A percentile compares a stretch with the other conserved stretches of the same genome.
These are phyloP conservation scores for Allantophomopsis lycopodina DNA, from an alignment of 2,329 filamentous ascomycete genomes.

Conservation along the genomic window DNA sequence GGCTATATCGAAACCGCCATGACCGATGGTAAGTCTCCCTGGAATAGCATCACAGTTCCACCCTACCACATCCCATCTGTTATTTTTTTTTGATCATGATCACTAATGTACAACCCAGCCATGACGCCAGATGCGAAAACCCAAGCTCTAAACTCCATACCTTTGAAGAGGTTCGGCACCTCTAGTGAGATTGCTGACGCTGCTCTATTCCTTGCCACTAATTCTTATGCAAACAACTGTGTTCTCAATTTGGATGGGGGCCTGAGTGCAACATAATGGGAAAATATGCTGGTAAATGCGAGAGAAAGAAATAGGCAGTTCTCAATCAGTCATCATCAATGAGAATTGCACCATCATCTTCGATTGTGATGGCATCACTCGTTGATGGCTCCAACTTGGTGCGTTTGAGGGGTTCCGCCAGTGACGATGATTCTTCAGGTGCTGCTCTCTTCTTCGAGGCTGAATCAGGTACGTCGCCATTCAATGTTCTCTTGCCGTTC, in stretches of 20 bases:
- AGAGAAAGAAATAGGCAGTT: conserved; percentile 4
- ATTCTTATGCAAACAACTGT: conserved; percentile 78
- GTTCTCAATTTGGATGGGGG: conserved; percentile 78
- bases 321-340: conserved; percentile 46
- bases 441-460: conserved; percentile 19
- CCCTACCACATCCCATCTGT: conserved; percentile 12
- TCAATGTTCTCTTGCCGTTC: conserved; percentile 6
- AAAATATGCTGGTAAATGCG: conserved; percentile 3
- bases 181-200: conserved; percentile 69
- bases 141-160: conserved; percentile 38
- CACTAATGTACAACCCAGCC: conserved; percentile 24
- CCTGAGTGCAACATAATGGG: conserved; percentile 47
- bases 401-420: background rate
- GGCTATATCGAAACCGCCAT: conserved; percentile 76
- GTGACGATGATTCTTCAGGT: conserved; percentile 8
- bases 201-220: conserved; percentile 62
- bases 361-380: too few relatives aligned
- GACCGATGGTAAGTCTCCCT: conserved; percentile 45
- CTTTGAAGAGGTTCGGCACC: conserved; percentile 50
- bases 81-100: background rate
- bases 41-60: conserved; percentile 8
- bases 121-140: conserved; percentile 23
- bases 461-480: background rate
- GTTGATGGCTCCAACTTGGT: too few relatives aligned
- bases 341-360: conserved; percentile 44